These are phyloP conservation scores for Colletotrichum salicis DNA, from an alignment of 2,329 filamentous ascomycete genomes.

Conservation along the genomic window DNA sequence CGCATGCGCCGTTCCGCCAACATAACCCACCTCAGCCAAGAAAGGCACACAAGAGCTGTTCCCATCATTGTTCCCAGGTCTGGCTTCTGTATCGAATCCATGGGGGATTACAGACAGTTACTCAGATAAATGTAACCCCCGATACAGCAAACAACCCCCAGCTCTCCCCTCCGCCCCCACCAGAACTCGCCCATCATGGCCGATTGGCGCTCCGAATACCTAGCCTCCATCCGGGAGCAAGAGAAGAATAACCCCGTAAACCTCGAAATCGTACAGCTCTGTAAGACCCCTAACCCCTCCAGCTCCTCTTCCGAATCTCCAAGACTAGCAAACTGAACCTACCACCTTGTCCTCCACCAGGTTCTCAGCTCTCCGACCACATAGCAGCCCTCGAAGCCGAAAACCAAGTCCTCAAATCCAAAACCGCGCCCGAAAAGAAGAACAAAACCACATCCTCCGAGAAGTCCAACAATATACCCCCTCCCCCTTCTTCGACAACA, in stretches of 20 bases:
- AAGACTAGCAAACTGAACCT: background rate
- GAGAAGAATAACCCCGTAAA: conserved; percentile 72
- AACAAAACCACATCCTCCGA: conserved; percentile 37
- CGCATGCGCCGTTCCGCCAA: background rate
- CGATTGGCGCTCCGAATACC: conserved; percentile 85
- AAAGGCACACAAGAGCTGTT: background rate
- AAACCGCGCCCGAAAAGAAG: conserved; percentile 39
- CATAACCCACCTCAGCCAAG: background rate
- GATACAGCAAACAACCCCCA: background rate
- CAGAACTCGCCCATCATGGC: conserved; percentile 54
- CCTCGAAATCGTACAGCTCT: conserved; percentile 79
- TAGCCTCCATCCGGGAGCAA: conserved; percentile 78
- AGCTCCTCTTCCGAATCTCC: background rate
- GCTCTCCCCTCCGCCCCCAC: background rate
- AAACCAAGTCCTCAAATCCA: conserved; percentile 54
- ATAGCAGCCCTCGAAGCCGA: conserved; percentile 72
- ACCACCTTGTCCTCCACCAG: conserved; percentile 49
- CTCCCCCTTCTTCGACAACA: background rate
- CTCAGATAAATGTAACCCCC: background rate
- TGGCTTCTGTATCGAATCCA: background rate
- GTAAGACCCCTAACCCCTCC: conserved; percentile 59
- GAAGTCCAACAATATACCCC: conserved; percentile 11
- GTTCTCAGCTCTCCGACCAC: conserved; percentile 74
- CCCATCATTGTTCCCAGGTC: background rate
- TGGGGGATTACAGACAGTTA: background rate